Evolutionary conservation across 129 eudicot species (phyloP), one percentile per base, ranked within the genome.

Genomic region (Escallonia herrerae): DNA sequence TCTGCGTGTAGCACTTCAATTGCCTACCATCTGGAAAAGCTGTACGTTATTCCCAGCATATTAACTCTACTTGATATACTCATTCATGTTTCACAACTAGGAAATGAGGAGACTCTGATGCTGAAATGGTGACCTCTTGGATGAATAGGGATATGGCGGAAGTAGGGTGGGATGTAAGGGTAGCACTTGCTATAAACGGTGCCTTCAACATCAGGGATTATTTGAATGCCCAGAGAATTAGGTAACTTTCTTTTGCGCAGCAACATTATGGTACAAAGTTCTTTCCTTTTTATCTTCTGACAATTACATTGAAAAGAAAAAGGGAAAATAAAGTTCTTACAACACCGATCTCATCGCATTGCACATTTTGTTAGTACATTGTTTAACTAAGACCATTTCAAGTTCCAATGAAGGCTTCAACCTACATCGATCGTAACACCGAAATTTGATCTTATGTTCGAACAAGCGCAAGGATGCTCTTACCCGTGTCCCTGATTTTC

Each of bases 131-230:
- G 41, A 60, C 51, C 61, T 5, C 58, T 51, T 56, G 43, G 71
- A 63, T 39, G 33, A 22, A 67, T 76, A 93, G 98, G 75, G 63
- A 80, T 50, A 77, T 41, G 79, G 72, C 71, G 12, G 84, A 89
- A 72, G 59, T 91, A 48, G 99, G 96, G 9, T 82, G 93, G 87
- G 99, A 94, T 76, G 83, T 80, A 47, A 85, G 93, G 66, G 99
- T 86, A 5, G 91, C 90, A 54, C 96, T 94, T 75, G 76, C 90
- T 58, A 74, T 94, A 8, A 89, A 89, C 53, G 86, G 87, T 33
- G 73, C 99, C 43, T 94, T 94, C 60, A 62, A 74, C 74, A 87
- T 93, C 73, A 77, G 74, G 66, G 99, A 94, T 69, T 94, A 94
- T 74, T 57, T 94, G 45, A 89, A 94, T 64, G 99, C 99, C n/a